Percentiles rank a stretch among this genome's conserved stretches.
Conservation (phyloP, 805 yeast species). For the Candida ipomoeae region DNA sequence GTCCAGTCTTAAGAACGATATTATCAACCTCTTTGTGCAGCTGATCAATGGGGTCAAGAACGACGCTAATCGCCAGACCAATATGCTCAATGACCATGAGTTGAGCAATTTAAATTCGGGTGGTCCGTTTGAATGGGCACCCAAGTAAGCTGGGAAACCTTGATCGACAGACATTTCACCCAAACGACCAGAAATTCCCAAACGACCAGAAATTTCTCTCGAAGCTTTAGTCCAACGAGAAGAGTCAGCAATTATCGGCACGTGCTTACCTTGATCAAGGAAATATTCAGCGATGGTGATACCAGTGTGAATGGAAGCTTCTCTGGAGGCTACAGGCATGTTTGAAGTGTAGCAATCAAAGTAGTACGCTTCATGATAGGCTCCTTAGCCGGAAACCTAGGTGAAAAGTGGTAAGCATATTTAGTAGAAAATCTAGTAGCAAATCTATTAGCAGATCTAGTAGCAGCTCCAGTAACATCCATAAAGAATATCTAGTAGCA, state of each 20-base stretch:
- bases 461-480: too few relatives aligned
- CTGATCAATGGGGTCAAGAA: conserved; percentile 50
- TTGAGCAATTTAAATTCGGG: conserved; percentile 55
- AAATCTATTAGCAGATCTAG: too few relatives aligned
- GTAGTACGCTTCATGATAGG: conserved; percentile 99
- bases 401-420: conserved; percentile 50
- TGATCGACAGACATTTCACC: conserved; percentile 99
- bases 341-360: conserved; percentile 96
- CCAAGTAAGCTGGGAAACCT: conserved; percentile 99
- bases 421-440: too few relatives aligned
- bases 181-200: conserved; percentile 98
- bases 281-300: conserved; percentile 97
- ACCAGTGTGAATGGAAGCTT: conserved; percentile 98
- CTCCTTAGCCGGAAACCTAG: conserved; percentile 86
- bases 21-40: conserved; percentile 66
- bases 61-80: conserved; percentile 40
- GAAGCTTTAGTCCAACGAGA: conserved; percentile 99
- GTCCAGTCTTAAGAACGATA: conserved; percentile 13
- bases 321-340: conserved; percentile 99
- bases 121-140: conserved; percentile 76
- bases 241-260: conserved; percentile 99
- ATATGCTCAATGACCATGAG: conserved; percentile 43
- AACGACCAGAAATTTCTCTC: conserved; percentile 99
- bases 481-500: too few relatives aligned
- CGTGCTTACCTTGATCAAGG: conserved; percentile 99